A percentile compares a stretch with the other conserved stretches of the same genome.
These are phyloP conservation scores for Pythium sukuiense DNA, from an alignment of 352 stramenopile genomes.

Conservation along the genomic window DNA sequence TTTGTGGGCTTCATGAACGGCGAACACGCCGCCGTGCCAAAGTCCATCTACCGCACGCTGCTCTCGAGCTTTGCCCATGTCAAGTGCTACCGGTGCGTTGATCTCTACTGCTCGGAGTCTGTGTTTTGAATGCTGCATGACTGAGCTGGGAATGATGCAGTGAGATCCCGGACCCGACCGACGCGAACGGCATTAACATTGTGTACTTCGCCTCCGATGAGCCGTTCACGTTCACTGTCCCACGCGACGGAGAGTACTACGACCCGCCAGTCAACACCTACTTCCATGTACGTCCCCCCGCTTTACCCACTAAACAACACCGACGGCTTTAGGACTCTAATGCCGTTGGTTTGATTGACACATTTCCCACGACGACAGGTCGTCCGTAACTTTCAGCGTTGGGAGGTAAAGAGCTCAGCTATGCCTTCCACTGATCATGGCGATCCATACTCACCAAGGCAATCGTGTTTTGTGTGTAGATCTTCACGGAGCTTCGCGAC, in stretches of 20 bases:
- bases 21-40: slow-evolving; percentile 45
- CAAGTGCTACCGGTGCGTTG: slow-evolving; percentile 48
- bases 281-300: slow-evolving; percentile 44
- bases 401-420: slow-evolving; percentile 39
- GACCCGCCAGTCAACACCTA: slow-evolving; percentile 49
- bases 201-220: slow-evolving; percentile 77
- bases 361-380: slow-evolving; percentile 30
- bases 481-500: slow-evolving; percentile 56
- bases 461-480: slow-evolving; percentile 27
- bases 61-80: slow-evolving; percentile 68
- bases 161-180: slow-evolving; percentile 47
- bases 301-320: no score
- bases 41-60: slow-evolving; percentile 72
- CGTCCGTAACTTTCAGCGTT: slow-evolving; percentile 59
- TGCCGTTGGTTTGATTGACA: slow-evolving; percentile 2
- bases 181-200: slow-evolving; percentile 56
- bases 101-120: not conserved
- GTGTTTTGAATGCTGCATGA: not conserved
- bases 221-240: slow-evolving; percentile 63
- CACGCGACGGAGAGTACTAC: slow-evolving; percentile 47
- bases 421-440: not conserved
- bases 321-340: not conserved
- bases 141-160: slow-evolving; percentile 15
- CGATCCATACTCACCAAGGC: not conserved
- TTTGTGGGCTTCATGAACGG: slow-evolving; percentile 74